These are phyloP conservation scores for Pelagophyceae sp. DNA, from an alignment of 352 stramenopile genomes.

Conservation along the genomic window DNA sequence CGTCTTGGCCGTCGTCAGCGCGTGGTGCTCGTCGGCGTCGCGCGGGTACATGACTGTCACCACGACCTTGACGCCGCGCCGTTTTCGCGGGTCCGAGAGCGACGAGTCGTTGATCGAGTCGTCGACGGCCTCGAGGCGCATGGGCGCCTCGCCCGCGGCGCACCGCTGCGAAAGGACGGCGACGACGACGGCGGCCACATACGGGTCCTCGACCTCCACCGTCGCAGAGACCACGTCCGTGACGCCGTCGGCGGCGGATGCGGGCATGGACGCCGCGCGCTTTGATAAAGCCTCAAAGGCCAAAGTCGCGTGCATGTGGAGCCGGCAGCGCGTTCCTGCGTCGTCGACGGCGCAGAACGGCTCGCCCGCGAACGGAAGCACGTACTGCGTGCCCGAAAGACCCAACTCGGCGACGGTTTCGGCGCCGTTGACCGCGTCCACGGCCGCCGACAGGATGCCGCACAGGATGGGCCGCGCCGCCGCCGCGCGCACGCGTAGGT, in stretches of 20 bases:
- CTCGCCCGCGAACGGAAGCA: not conserved
- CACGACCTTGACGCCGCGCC: not conserved
- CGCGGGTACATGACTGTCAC: not conserved
- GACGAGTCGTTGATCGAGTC: not conserved
- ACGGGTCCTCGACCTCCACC: slow-evolving; percentile 14
- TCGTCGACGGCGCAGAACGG: not conserved
- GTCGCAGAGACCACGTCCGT: not conserved
- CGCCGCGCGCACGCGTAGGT: not conserved
- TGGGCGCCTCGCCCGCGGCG: not conserved
- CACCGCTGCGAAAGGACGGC: not conserved
- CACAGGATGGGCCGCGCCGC: slow-evolving; percentile 10
- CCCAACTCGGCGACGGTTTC: not conserved
- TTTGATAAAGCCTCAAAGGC: not conserved
- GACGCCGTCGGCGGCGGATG: not conserved
- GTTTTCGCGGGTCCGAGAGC: not conserved
- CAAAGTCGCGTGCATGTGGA: not conserved
- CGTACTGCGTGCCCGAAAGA: not conserved
- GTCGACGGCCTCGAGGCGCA: not conserved
- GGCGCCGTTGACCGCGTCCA: not conserved
- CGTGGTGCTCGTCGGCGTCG: not conserved
- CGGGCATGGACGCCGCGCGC: not conserved
- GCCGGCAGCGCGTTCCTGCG: not conserved
- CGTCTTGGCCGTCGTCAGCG: not conserved
- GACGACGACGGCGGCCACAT: not conserved
- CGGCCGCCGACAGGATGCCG: not conserved